Evolutionary conservation across 371 early-diverging fungal species (phyloP).

Genomic region (Phascolomyces articulosus): DNA sequence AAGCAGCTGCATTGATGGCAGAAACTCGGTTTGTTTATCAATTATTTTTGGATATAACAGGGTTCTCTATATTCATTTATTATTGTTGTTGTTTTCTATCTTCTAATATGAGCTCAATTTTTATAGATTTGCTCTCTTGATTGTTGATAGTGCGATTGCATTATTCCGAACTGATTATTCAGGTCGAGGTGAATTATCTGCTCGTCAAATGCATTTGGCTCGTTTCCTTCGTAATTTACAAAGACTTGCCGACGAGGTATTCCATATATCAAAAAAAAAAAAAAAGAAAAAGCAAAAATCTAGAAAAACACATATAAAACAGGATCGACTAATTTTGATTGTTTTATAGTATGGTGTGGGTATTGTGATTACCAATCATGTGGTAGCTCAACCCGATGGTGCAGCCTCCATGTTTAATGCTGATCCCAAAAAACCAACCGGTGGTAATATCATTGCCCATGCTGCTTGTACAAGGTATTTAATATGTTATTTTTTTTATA

Average conservation of each 20-base stretch:
- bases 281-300: background rate
- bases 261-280: background rate
- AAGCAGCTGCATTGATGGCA: conserved; percentile 98
- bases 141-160: conserved; percentile 97
- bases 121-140: conserved; percentile 78
- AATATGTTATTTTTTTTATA: background rate
- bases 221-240: conserved; percentile 89
- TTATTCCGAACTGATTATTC: conserved; percentile 99
- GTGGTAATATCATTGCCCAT: conserved; percentile 99
- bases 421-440: conserved; percentile 98
- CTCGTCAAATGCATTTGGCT: conserved; percentile 97
- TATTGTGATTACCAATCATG: conserved; percentile 97
- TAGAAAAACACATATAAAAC: no score
- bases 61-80: background rate
- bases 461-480: conserved; percentile 76
- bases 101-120: background rate
- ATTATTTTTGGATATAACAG: no score
- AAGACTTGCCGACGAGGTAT: conserved; percentile 98
- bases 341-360: conserved; percentile 39
- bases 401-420: conserved; percentile 88
- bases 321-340: no score
- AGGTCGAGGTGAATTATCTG: conserved; percentile 98
- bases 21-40: conserved; percentile 61
- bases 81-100: background rate
- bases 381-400: conserved; percentile 97